Percentiles rank a stretch among this genome's conserved stretches.
Evolutionary conservation across 805 yeast species (phyloP).

Genomic region (Pichia occidentalis): DNA sequence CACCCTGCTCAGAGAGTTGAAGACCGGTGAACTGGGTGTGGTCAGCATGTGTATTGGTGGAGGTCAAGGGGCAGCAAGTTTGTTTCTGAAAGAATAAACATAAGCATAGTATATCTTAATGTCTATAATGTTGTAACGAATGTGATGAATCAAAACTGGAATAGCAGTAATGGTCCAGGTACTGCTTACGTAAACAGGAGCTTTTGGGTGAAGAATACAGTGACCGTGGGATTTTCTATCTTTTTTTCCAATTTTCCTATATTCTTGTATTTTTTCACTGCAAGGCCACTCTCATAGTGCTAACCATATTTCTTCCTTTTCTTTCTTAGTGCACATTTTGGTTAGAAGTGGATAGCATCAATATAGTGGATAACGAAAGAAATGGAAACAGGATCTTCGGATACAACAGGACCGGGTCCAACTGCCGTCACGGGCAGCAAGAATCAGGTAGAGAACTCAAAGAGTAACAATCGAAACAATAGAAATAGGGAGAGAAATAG

Average conservation of each 20-base stretch:
- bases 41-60: slow-evolving; percentile 97
- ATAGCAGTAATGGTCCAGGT: no score
- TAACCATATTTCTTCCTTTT: background rate
- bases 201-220: no score
- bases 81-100: slow-evolving; percentile 67
- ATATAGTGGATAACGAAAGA: slow-evolving; percentile 2
- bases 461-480: background rate
- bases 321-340: background rate
- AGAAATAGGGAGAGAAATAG: slow-evolving; percentile 6
- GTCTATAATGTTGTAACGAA: no score
- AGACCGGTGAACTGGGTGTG: slow-evolving; percentile 77
- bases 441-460: no score
- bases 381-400: no score
- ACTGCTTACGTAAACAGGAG: no score
- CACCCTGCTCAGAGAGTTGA: slow-evolving; percentile 74
- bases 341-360: slow-evolving; percentile 16
- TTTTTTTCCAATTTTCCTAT: no score
- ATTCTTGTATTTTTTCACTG: no score
- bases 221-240: no score
- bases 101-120: background rate
- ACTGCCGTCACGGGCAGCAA: background rate
- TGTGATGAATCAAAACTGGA: no score
- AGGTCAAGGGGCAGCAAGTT: slow-evolving; percentile 97
- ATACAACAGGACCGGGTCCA: slow-evolving; percentile 1
- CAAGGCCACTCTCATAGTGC: no score